These are phyloP conservation scores for Gentiana macrophylla DNA, from an alignment of 257 asterid species.

Conservation along the genomic window DNA sequence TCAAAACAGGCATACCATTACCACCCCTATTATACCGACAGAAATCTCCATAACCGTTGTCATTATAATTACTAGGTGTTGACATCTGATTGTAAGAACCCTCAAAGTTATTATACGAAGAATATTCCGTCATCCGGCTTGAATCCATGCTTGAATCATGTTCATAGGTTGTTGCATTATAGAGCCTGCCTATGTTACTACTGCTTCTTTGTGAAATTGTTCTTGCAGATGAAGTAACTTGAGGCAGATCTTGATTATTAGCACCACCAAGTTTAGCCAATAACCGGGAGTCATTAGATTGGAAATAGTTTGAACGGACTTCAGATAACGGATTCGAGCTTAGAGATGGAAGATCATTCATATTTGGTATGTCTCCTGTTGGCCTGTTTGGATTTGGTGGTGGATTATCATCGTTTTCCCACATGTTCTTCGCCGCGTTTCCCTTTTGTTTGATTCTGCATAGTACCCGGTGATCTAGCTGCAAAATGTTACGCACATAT, in stretches of 20 bases:
- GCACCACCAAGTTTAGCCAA: conserved; percentile 25
- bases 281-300: conserved; percentile 32
- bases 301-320: conserved; percentile 24
- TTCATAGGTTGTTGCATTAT: no score
- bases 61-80: not conserved
- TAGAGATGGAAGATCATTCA: conserved; percentile 18
- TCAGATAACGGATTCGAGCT: conserved; percentile 10
- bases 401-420: conserved; percentile 6
- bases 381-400: conserved; percentile 16
- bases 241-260: conserved; percentile 13
- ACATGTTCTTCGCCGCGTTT: conserved; percentile 62
- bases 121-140: no score
- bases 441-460: conserved; percentile 52
- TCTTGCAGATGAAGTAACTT: conserved; percentile 12
- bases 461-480: conserved; percentile 71
- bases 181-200: conserved; percentile 1
- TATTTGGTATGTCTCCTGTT: conserved; percentile 7
- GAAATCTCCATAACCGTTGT: conserved; percentile 5
- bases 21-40: not conserved
- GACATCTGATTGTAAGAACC: not conserved
- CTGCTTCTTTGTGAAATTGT: conserved; percentile 11
- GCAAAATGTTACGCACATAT: conserved; percentile 1
- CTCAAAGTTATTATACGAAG: not conserved
- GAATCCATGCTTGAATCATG: no score
- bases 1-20: not conserved